Evolutionary conservation across 176 grass and related monocot species (phyloP).

Genomic region (Rhynchospora tenuis): DNA sequence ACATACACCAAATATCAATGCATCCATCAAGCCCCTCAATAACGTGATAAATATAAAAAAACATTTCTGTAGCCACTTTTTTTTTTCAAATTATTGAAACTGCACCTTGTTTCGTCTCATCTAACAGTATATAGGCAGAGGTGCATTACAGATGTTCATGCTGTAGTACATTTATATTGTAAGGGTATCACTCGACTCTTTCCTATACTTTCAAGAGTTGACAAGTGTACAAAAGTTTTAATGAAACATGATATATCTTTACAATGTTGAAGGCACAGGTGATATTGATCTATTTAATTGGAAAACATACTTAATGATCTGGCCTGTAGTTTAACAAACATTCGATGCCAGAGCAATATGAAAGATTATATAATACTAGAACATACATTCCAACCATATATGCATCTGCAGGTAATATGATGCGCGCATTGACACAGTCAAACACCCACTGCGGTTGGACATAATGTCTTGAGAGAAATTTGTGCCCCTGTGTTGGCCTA

Average conservation of each 20-base stretch:
- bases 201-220: neutral
- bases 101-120: neutral
- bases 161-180: neutral
- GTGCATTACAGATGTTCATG: neutral
- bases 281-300: neutral
- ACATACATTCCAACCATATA: slow-evolving; percentile 92
- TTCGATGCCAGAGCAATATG: neutral
- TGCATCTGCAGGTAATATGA: slow-evolving; percentile 61
- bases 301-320: neutral
- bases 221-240: neutral
- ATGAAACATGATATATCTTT: neutral
- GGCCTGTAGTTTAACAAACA: neutral
- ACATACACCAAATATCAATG: neutral
- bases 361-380: neutral
- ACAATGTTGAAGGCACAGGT: neutral
- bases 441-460: slow-evolving; percentile 95
- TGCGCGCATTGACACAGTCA: slow-evolving; percentile 78
- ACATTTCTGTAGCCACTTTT: neutral
- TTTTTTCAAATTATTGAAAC: neutral
- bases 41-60: neutral
- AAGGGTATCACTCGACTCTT: neutral
- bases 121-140: neutral
- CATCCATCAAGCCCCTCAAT: neutral
- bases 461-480: slow-evolving; percentile 90
- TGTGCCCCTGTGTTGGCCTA: slow-evolving; percentile 90